Conservation (phyloP, 1,284 basidiomycete species). For the Garcileccinum viscosum region DNA sequence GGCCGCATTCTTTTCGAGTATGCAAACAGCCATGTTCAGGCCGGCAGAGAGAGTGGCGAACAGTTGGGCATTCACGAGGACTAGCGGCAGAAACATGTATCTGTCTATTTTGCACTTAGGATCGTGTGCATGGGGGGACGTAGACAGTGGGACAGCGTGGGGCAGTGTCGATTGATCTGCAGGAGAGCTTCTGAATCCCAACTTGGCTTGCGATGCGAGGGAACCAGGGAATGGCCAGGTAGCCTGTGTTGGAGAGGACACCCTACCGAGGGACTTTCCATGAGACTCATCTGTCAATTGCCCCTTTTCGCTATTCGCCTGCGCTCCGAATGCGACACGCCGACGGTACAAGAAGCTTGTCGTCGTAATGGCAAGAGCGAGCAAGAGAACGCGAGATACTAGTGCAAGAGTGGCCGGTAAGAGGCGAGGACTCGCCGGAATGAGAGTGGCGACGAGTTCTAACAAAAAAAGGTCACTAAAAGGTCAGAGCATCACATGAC, state of each 20-base stretch:
- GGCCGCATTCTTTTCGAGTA: slow-evolving; percentile 5
- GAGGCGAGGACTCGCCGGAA: slow-evolving; percentile 31
- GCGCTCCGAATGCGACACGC: neutral
- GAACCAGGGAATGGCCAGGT: slow-evolving; percentile 42
- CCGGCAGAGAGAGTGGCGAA: slow-evolving; percentile 32
- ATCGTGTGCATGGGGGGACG: neutral
- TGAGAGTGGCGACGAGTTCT: slow-evolving; percentile 35
- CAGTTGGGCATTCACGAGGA: slow-evolving; percentile 30
- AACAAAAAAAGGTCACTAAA: neutral
- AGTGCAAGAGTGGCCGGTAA: slow-evolving; percentile 33
- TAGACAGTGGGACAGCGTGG: slow-evolving; percentile 10
- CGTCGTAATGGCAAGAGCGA: slow-evolving; percentile 22
- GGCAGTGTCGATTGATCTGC: neutral
- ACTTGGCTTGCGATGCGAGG: slow-evolving; percentile 24
- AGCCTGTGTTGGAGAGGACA: slow-evolving; percentile 38
- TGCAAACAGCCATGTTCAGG: slow-evolving; percentile 26
- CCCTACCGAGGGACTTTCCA: slow-evolving; percentile 19
- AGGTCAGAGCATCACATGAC: neutral
- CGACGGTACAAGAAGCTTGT: slow-evolving; percentile 14
- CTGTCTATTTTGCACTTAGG: neutral
- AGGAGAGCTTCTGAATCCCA: neutral
- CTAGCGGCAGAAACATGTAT: slow-evolving; percentile 11
- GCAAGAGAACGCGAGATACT: slow-evolving; percentile 29
- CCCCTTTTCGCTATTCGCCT: slow-evolving; percentile 21
- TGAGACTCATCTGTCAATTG: neutral